phyloP scores from a whole-genome alignment of 768 basidiomycete species.

The Pilatotrama ljubarskyi region DNA sequence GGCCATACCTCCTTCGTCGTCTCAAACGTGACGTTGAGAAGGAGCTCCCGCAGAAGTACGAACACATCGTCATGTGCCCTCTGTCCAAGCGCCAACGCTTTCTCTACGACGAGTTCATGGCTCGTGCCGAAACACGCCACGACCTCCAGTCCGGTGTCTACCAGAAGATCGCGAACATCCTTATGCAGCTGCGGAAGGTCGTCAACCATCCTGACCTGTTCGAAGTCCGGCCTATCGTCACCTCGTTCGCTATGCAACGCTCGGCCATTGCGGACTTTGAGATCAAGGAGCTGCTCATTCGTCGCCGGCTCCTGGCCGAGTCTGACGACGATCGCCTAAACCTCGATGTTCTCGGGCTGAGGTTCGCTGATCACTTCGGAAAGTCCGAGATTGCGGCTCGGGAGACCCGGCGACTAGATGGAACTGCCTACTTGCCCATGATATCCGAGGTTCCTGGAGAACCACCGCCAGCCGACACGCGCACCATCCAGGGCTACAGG shows the following conservation, averaged over 20 bases:
- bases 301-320: constrained; percentile 66
- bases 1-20: constrained; percentile 94
- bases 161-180: constrained; percentile 88
- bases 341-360: constrained; percentile 64
- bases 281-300: constrained; percentile 85
- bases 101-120: constrained; percentile 96
- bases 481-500: constrained; percentile 75
- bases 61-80: constrained; percentile 85
- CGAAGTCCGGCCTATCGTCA: constrained; percentile 82
- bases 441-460: constrained; percentile 56
- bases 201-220: constrained; percentile 94
- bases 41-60: constrained; percentile 90
- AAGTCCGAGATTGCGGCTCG: constrained; percentile 52
- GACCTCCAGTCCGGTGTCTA: constrained; percentile 85
- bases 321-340: constrained; percentile 54
- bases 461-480: constrained; percentile 70
- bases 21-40: constrained; percentile 98
- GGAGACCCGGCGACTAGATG: constrained; percentile 59
- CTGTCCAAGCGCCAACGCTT: constrained; percentile 93
- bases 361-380: constrained; percentile 58
- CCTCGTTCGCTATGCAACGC: constrained; percentile 71
- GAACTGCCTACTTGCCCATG: constrained; percentile 53
- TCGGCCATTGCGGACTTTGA: constrained; percentile 79
- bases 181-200: constrained; percentile 98
- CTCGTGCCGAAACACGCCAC: constrained; percentile 77